A percentile compares a stretch with the other conserved stretches of the same genome.
Conservation (phyloP, 129 eudicot species). For the Sambucus nigra region DNA sequence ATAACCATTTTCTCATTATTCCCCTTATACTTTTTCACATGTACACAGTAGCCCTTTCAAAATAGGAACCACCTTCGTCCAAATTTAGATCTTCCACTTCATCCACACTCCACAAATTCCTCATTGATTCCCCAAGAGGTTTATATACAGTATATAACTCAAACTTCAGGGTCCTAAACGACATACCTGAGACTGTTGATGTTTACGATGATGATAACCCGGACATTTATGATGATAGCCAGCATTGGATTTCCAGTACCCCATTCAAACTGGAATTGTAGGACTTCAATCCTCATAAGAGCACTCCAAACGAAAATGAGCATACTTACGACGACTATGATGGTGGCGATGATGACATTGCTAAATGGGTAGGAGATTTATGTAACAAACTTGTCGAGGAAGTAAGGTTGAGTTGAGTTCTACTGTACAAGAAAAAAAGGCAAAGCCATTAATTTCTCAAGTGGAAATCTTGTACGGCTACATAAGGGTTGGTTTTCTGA, state of each 20-base stretch:
- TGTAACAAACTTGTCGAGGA: not conserved
- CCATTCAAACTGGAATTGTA: not conserved
- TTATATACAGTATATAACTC: too few relatives aligned
- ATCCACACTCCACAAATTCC: too few relatives aligned
- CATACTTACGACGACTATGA: not conserved
- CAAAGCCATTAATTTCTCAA: not conserved
- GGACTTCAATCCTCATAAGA: not conserved
- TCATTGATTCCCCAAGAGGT: too few relatives aligned
- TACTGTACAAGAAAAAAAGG: not conserved
- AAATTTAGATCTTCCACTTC: too few relatives aligned
- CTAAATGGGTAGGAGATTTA: not conserved
- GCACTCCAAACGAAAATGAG: not conserved
- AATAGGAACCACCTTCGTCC: too few relatives aligned
- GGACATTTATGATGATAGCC: not conserved
- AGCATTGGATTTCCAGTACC: not conserved
- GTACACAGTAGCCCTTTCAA: too few relatives aligned
- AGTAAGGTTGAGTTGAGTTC: not conserved
- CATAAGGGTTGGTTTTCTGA: not conserved
- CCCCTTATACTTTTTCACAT: too few relatives aligned
- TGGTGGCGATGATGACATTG: not conserved
- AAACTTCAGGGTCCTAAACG: not conserved
- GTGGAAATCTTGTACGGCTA: not conserved
- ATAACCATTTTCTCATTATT: too few relatives aligned
- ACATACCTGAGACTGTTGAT: not conserved
- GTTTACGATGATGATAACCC: not conserved